Evolutionary conservation across 129 eudicot genomes (phyloP).

Genomic region (Saposhnikovia divaricata): DNA sequence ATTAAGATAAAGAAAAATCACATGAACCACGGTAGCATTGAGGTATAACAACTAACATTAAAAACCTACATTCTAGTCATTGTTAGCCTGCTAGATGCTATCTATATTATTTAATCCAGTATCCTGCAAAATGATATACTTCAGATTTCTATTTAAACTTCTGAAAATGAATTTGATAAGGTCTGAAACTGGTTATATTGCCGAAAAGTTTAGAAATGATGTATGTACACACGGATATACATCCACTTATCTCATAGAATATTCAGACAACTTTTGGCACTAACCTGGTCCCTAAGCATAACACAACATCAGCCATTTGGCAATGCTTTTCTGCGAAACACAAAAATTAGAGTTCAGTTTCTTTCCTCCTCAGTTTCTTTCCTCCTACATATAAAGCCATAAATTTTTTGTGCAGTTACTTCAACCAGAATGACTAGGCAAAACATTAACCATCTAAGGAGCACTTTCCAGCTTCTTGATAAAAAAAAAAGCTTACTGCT

Average conservation of each 20-base stretch:
- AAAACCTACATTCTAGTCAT: too few relatives aligned
- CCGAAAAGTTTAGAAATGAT: too few relatives aligned
- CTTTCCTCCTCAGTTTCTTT: not conserved
- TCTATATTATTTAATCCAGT: too few relatives aligned
- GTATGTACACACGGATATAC: too few relatives aligned
- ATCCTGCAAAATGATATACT: too few relatives aligned
- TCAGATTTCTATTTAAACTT: too few relatives aligned
- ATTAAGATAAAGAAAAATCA: not conserved
- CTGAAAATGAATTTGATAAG: too few relatives aligned
- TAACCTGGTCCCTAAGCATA: conserved; percentile 68
- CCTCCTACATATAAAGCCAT: not conserved
- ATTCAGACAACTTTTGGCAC: not conserved
- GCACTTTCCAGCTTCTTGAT: not conserved
- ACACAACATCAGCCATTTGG: conserved; percentile 46
- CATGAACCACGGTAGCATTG: not conserved
- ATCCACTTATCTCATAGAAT: too few relatives aligned
- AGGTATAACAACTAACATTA: too few relatives aligned
- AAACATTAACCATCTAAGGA: conserved; percentile 3
- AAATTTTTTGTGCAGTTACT: not conserved
- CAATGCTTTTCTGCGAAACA: conserved; percentile 54
- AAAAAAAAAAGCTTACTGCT: not conserved
- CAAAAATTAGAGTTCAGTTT: not conserved
- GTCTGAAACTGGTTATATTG: too few relatives aligned
- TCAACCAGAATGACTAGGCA: not conserved
- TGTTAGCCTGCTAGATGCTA: too few relatives aligned